Evolutionary conservation across 1,284 basidiomycete genomes (phyloP), one percentile per base, ranked within the genome.

Genomic region (Leccinum griseonigrum): DNA sequence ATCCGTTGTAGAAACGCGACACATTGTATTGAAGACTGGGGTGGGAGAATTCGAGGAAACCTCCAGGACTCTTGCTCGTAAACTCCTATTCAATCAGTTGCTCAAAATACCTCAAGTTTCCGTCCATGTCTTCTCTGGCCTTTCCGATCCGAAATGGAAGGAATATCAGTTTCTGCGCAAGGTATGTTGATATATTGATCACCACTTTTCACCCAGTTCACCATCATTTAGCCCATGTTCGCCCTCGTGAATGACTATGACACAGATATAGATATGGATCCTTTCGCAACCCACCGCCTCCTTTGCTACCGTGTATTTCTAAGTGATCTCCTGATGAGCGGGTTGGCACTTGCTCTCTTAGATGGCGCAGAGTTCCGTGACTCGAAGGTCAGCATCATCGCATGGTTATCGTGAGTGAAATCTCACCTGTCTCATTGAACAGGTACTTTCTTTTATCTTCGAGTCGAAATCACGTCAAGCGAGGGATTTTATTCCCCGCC

Each of bases 221-320:
- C 32, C 28, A 22, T 50, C 14, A 3, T 48, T 36, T 59, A 88
- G 85, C 88, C 88, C 1, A 88, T 90, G 86, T 88, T 88, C 60
- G 76, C 84, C 18, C 76, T 90, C 74, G 74, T 78, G 11, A 81
- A 84, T 65, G 85, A 86, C 61, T 86, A 85, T 5, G 81, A 79
- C 2, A 57, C 71, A 3, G 63, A 69, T 6, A 63, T 65, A 1
- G 59, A 69, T 11, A 60, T 58, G 9, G 59, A 63, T 13, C 56
- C 38, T 31, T 65, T 72, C 10, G 64, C 66, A 2, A 63, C 70
- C 3, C 74, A 77, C 50, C 72, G 76, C 10, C 69, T 79, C 11
- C 73, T 88, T 1, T 66, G 74, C 4, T 85, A 86, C 63, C 78
- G 87, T 3, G 56, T 70, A 0, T 82, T 85, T 65, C 64, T 90